These are phyloP conservation scores for Gaeumannomyces sp. DNA, from an alignment of 2,329 filamentous ascomycete species.

Conservation along the genomic window DNA sequence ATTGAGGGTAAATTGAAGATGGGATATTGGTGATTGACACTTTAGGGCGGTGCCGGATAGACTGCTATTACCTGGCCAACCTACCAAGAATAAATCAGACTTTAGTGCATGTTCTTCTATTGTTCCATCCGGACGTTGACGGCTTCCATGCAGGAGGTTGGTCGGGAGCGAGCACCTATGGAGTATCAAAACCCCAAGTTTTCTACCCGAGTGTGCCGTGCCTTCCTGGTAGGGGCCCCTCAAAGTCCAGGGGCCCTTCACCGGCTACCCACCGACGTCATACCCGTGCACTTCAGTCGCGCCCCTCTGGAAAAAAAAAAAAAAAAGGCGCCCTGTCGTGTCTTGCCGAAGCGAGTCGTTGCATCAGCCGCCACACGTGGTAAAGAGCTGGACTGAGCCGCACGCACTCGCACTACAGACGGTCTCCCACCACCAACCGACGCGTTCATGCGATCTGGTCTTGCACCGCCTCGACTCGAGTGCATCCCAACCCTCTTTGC, in stretches of 20 bases:
- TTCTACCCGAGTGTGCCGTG: background rate
- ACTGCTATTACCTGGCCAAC: too few species aligned
- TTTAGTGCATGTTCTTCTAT: background rate
- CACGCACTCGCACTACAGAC: background rate
- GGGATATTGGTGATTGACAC: too few species aligned
- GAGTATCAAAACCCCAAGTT: background rate
- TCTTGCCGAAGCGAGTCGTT: background rate
- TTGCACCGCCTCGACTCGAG: background rate
- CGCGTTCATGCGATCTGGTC: background rate
- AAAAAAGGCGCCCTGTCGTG: background rate
- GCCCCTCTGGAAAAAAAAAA: background rate
- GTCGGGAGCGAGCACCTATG: background rate
- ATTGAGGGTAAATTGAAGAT: too few species aligned
- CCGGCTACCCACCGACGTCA: background rate
- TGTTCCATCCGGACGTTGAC: background rate
- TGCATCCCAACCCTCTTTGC: background rate
- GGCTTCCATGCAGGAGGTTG: background rate
- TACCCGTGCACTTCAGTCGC: background rate
- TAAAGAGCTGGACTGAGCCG: background rate
- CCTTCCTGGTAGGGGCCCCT: background rate
- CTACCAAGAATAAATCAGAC: background rate
- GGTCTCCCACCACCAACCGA: background rate
- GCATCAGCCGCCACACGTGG: background rate
- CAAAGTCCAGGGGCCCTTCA: background rate
- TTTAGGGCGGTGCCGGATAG: too few species aligned